A percentile compares a stretch with the other conserved stretches of the same genome.
These are phyloP conservation scores for Saccharomycopsis oosterbeekiorum DNA, from an alignment of 805 yeast species.

Conservation along the genomic window DNA sequence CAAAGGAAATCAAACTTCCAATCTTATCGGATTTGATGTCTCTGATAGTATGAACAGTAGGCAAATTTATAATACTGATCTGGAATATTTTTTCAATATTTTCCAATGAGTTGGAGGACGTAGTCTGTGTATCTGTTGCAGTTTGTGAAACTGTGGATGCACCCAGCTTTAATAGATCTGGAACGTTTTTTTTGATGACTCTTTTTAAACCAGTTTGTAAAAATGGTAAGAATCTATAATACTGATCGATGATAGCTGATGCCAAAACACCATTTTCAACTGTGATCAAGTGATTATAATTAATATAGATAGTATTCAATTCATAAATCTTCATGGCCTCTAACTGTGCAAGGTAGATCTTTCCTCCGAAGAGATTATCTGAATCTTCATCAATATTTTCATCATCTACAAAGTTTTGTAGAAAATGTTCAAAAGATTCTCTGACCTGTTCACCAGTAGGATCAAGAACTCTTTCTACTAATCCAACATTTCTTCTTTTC, in stretches of 20 bases:
- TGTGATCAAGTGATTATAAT: slow-evolving; percentile 65
- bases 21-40: slow-evolving; percentile 84
- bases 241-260: slow-evolving; percentile 81
- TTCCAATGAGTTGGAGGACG: slow-evolving; percentile 36
- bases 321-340: slow-evolving; percentile 73
- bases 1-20: slow-evolving; percentile 72
- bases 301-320: slow-evolving; percentile 69
- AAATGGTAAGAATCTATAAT: slow-evolving; percentile 85
- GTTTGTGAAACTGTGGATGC: slow-evolving; percentile 20
- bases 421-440: slow-evolving; percentile 78
- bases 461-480: slow-evolving; percentile 81
- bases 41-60: slow-evolving; percentile 73
- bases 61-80: slow-evolving; percentile 79
- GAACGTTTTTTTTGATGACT: slow-evolving; percentile 66
- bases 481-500: slow-evolving; percentile 49
- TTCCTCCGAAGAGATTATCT: slow-evolving; percentile 39
- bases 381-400: slow-evolving; percentile 24
- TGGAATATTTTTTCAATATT: slow-evolving; percentile 71
- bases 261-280: slow-evolving; percentile 84
- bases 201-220: slow-evolving; percentile 64
- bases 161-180: slow-evolving; percentile 48
- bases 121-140: slow-evolving; percentile 23
- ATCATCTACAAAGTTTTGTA: slow-evolving; percentile 47
- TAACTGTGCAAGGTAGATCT: slow-evolving; percentile 67
- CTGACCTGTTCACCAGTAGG: slow-evolving; percentile 89